Evolutionary conservation across 2,329 filamentous ascomycete genomes (phyloP), one percentile per base, ranked within the genome.

Genomic region (Diaporthe eres): DNA sequence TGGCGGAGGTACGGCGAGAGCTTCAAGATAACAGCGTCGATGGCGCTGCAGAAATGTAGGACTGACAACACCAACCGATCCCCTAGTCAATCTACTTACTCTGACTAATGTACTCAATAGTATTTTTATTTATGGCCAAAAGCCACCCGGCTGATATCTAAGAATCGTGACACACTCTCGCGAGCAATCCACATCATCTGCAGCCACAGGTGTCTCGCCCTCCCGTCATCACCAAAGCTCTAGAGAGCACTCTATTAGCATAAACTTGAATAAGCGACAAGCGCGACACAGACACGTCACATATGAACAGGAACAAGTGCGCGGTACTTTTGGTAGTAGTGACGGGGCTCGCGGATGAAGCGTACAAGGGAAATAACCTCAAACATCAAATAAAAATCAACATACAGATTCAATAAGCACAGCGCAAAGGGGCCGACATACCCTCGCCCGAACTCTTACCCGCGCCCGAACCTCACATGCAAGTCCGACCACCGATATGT

Each of bases 1-100:
- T 77, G 3, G 72, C 65, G 4, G 68, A 76, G 28, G 78, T 78
- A 8, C 70, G 77, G 34, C 72, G 71, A 47, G 77, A 79, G 51
- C 37, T 78, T 19, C 72, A 63, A 31, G 72, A 78, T 19, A 70
- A 70, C 44, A 72, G 58, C 9, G 67, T 75, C 6, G 44, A 75
- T n/a, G 74, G 67, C 39, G 72, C 47, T 44, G 63, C 67, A 39
- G 57, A 71, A 51, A 71, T 75, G 74, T 75, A 28, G 15, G 73
- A 49, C 19, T 4, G 17, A 49, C 28, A 49, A 19, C 49, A 53
- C 15, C 28, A 8, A 3, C 37, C 37, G 37, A 39, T 39, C 65
- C 65, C 34, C 34, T 12, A 4, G 25, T 28, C 31, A 31, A 2
- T 19, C 0, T 7, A 25, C 15, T 17, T 2, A 34, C 10, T 28